phyloP scores from a whole-genome alignment of 176 grass and related monocot species.

The Guadua angustifolia region DNA sequence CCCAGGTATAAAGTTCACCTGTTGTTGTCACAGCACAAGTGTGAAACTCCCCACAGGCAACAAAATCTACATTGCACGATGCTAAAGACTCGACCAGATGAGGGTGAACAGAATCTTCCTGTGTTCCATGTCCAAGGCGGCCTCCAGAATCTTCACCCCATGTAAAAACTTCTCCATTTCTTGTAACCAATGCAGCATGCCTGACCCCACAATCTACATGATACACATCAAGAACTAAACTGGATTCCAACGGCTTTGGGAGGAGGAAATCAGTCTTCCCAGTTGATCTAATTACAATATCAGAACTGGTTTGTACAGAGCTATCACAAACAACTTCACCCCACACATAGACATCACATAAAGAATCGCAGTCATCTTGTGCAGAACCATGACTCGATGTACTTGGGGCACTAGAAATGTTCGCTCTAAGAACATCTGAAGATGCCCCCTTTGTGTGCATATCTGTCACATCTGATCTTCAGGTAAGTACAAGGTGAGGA shows the following conservation, averaged over 20 bases:
- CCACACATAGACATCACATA: conserved; percentile 92
- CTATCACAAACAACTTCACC: conserved; percentile 78
- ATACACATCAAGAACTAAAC: conserved; percentile 84
- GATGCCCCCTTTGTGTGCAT: too few relatives aligned
- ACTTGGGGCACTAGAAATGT: too few relatives aligned
- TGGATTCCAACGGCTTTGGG: conserved; percentile 85
- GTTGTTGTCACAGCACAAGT: conserved; percentile 79
- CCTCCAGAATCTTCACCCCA: conserved; percentile 97
- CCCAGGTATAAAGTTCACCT: conserved; percentile 94
- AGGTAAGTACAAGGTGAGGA: too few relatives aligned
- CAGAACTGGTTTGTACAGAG: conserved; percentile 50
- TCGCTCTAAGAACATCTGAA: too few relatives aligned
- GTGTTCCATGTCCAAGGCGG: conserved; percentile 84
- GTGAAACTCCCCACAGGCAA: conserved; percentile 94
- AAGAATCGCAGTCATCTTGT: conserved; percentile 78
- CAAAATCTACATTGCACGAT: conserved; percentile 65
- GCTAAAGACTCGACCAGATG: conserved; percentile 72
- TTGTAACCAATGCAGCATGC: conserved; percentile 81
- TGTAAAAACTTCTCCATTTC: conserved; percentile 88
- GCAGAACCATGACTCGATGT: too few relatives aligned
- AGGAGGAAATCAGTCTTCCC: conserved; percentile 66
- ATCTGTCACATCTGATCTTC: too few relatives aligned
- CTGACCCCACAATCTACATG: conserved; percentile 83
- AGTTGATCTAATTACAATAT: conserved; percentile 52
- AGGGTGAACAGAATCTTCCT: conserved; percentile 67